Conservation (phyloP, 345 rosid species). For the Dovyalis caffra region DNA sequence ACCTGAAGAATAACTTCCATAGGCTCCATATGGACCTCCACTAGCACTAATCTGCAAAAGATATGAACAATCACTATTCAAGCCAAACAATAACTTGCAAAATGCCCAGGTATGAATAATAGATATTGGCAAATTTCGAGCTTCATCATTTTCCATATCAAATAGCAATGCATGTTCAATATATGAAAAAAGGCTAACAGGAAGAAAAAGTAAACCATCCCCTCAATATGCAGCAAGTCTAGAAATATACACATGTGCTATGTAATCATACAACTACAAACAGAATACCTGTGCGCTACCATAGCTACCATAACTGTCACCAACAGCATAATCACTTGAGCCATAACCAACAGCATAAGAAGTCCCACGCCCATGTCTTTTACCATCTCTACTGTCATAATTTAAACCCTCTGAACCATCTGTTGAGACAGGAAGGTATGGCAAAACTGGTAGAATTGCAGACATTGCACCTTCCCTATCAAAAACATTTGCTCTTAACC, state of each 20-base stretch:
- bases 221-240: not conserved
- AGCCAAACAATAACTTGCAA: not conserved
- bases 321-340: slow-evolving; percentile 52
- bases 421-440: slow-evolving; percentile 76
- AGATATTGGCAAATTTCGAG: not conserved
- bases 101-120: not conserved
- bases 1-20: slow-evolving; percentile 83
- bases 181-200: not conserved
- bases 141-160: not conserved
- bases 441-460: slow-evolving; percentile 76
- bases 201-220: not conserved
- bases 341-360: slow-evolving; percentile 73
- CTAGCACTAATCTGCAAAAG: slow-evolving; percentile 62
- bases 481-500: slow-evolving; percentile 84
- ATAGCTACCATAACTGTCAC: slow-evolving; percentile 72
- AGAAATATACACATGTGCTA: not conserved
- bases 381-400: slow-evolving; percentile 74
- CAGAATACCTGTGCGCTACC: slow-evolving; percentile 62
- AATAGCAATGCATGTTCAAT: not conserved
- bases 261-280: not conserved
- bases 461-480: slow-evolving; percentile 86
- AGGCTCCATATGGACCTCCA: slow-evolving; percentile 76
- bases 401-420: slow-evolving; percentile 51
- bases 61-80: slow-evolving; percentile 15
- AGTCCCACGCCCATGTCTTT: slow-evolving; percentile 72